Evolutionary conservation across 1,139 yeast genomes (phyloP).

Genomic region (Protomyces pachydermus): DNA sequence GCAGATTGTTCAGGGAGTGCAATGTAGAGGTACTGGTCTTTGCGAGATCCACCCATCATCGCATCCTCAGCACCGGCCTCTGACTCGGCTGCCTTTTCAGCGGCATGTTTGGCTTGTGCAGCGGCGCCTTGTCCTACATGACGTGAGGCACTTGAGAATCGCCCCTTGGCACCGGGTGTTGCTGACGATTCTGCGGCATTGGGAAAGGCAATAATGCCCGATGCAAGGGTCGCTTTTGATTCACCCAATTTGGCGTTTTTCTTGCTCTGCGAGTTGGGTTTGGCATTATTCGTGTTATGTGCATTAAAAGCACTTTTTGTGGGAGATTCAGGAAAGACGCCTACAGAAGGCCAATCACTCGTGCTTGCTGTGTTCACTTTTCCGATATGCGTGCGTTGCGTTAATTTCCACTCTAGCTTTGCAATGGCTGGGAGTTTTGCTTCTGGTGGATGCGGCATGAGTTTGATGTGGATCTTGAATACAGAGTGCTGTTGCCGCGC

Average conservation of each 20-base stretch:
- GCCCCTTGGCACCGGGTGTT: not conserved
- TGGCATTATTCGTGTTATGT: not conserved
- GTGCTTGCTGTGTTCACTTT: not conserved
- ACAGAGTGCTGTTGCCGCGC: slow-evolving; percentile 12
- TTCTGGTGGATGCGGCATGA: slow-evolving; percentile 26
- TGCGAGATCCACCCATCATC: slow-evolving; percentile 18
- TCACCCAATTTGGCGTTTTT: slow-evolving; percentile 2
- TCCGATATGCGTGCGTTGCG: slow-evolving; percentile 9
- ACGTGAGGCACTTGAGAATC: not conserved
- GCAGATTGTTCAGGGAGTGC: slow-evolving; percentile 22
- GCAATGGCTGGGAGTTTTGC: slow-evolving; percentile 20
- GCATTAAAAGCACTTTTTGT: not conserved
- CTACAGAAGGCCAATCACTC: not conserved
- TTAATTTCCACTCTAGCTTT: slow-evolving; percentile 17
- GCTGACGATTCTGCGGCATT: not conserved
- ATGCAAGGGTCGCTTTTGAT: slow-evolving; percentile 8
- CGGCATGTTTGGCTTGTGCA: not conserved
- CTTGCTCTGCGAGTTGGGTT: not conserved
- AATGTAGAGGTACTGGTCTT: slow-evolving; percentile 25
- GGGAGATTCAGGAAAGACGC: not conserved
- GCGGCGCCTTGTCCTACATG: not conserved
- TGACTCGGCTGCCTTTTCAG: not conserved
- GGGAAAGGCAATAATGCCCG: slow-evolving; percentile 4
- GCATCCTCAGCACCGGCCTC: not conserved
- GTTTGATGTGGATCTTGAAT: slow-evolving; percentile 21